These are phyloP conservation scores for Acacia concinna DNA, from an alignment of 331 rosid genomes.

Conservation along the genomic window DNA sequence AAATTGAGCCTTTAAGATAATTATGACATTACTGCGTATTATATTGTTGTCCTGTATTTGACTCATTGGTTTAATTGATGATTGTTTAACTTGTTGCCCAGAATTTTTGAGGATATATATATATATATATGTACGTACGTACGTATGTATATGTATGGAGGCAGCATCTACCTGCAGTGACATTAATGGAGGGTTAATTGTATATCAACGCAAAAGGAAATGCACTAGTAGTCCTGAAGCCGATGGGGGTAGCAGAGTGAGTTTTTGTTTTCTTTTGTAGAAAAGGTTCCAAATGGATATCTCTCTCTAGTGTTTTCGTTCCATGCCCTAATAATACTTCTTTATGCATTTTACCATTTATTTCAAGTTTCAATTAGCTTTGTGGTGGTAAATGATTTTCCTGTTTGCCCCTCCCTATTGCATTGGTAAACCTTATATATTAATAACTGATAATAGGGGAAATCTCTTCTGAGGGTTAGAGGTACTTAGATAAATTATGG, in stretches of 20 bases:
- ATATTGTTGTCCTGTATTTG: not conserved
- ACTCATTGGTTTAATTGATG: not conserved
- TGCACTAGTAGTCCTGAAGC: not conserved
- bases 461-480: not conserved
- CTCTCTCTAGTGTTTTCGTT: not conserved
- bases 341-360: not conserved
- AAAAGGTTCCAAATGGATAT: not conserved
- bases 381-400: too few relatives aligned
- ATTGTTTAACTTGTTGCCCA: not conserved
- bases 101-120: not conserved
- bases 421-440: not conserved
- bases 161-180: too few relatives aligned
- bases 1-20: not conserved
- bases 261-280: not conserved
- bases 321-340: not conserved
- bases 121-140: too few relatives aligned
- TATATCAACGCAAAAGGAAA: not conserved
- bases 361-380: not conserved
- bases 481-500: not conserved
- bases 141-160: too few relatives aligned
- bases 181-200: not conserved
- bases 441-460: too few relatives aligned
- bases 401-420: too few relatives aligned
- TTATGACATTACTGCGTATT: not conserved
- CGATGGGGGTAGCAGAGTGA: not conserved